Percentiles rank a stretch among this genome's conserved stretches.
phyloP scores from a whole-genome alignment of 192 early-diverging fungal species.

The Coemansia biformis region DNA sequence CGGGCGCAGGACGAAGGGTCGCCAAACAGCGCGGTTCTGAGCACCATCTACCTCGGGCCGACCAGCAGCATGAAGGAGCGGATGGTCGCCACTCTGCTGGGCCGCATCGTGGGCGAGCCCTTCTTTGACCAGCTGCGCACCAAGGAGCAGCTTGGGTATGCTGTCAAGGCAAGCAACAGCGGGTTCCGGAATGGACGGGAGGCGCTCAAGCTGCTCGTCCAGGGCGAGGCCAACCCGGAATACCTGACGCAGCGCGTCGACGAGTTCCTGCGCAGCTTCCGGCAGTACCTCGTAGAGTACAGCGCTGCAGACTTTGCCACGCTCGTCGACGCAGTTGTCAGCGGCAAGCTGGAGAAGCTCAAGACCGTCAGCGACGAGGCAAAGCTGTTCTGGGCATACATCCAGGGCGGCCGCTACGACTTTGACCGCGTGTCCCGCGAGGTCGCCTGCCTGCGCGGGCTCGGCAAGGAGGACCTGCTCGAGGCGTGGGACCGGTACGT shows the following conservation, averaged over 20 bases:
- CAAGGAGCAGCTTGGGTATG: conserved; percentile 75
- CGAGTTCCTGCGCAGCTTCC: conserved; percentile 61
- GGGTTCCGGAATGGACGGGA: background rate
- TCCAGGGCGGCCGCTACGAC: too few species aligned
- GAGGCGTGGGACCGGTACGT: conserved; percentile 31
- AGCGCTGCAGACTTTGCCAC: conserved; percentile 51
- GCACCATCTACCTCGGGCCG: conserved; percentile 70
- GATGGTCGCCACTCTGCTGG: conserved; percentile 57
- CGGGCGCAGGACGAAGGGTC: conserved; percentile 59
- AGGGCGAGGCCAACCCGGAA: conserved; percentile 72
- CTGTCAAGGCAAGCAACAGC: background rate
- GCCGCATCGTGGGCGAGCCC: conserved; percentile 69
- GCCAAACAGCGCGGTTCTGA: conserved; percentile 75
- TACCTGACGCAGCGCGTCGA: conserved; percentile 76
- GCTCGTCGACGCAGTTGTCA: conserved; percentile 56
- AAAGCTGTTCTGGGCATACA: too few species aligned
- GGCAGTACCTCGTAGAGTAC: conserved; percentile 9
- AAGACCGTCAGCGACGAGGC: too few species aligned
- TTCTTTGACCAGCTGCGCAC: conserved; percentile 87
- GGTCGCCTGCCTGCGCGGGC: conserved; percentile 2
- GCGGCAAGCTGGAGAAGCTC: too few species aligned
- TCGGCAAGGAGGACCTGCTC: conserved; percentile 25
- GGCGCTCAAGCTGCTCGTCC: conserved; percentile 62
- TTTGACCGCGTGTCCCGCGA: too few species aligned
- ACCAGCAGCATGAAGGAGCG: conserved; percentile 53